Conservation (phyloP, 2,329 filamentous ascomycete genomes). For the Alternaria solani region DNA sequence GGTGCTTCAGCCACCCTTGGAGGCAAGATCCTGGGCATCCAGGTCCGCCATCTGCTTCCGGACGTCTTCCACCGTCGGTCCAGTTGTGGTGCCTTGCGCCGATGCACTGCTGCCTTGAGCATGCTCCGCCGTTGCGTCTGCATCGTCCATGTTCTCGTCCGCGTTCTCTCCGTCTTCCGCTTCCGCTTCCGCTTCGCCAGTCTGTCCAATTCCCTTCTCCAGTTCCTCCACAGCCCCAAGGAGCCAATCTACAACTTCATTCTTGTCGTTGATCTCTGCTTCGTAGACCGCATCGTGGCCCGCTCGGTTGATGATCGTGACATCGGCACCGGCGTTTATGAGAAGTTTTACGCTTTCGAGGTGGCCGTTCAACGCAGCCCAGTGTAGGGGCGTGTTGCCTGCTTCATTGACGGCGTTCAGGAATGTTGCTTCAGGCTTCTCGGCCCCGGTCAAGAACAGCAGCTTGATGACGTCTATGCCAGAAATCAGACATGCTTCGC, state of each 20-base stretch:
- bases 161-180: constrained; percentile 39
- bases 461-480: constrained; percentile 44
- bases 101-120: constrained; percentile 8
- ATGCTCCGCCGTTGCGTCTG: constrained; percentile 25
- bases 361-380: constrained; percentile 91
- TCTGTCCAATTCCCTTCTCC: constrained; percentile 48
- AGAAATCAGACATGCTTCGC: constrained; percentile 29
- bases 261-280: constrained; percentile 59
- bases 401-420: constrained; percentile 77
- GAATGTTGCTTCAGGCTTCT: constrained; percentile 53
- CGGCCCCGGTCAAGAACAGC: constrained; percentile 49
- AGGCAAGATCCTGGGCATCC: constrained; percentile 29
- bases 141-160: constrained; percentile 28
- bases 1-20: constrained; percentile 36
- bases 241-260: constrained; percentile 58
- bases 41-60: constrained; percentile 45
- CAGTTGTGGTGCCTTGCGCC: constrained; percentile 20
- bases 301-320: constrained; percentile 79
- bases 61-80: constrained; percentile 36
- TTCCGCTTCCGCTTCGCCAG: constrained; percentile 48
- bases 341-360: constrained; percentile 80
- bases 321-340: constrained; percentile 77
- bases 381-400: constrained; percentile 92
- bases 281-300: constrained; percentile 71
- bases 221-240: constrained; percentile 56